Conservation (phyloP, 2,329 filamentous ascomycete genomes). For the Pseudopyricularia cyperi region DNA sequence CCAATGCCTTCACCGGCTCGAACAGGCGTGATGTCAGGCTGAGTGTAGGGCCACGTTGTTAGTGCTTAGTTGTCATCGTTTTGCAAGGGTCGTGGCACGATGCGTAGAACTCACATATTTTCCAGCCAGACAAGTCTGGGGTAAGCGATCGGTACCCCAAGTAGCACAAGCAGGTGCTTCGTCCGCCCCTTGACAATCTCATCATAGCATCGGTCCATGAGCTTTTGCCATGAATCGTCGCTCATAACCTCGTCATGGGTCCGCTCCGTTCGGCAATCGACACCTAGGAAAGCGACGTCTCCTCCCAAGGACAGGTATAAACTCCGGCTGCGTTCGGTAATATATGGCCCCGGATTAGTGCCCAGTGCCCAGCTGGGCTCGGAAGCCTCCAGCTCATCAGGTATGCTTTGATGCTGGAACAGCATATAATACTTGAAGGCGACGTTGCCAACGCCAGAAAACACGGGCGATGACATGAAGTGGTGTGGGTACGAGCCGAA, state of each 20-base stretch:
- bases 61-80: neutral
- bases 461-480: slow-evolving; percentile 84
- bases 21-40: slow-evolving; percentile 73
- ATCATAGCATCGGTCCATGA: slow-evolving; percentile 73
- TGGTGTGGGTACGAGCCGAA: slow-evolving; percentile 87
- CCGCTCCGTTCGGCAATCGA: slow-evolving; percentile 86
- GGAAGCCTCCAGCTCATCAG: slow-evolving; percentile 63
- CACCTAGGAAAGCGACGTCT: slow-evolving; percentile 67
- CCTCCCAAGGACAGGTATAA: slow-evolving; percentile 74
- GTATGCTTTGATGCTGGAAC: slow-evolving; percentile 88
- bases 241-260: slow-evolving; percentile 70
- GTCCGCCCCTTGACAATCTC: slow-evolving; percentile 77
- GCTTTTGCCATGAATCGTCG: slow-evolving; percentile 69
- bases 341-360: slow-evolving; percentile 71
- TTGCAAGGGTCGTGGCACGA: neutral
- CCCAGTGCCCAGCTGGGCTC: slow-evolving; percentile 92
- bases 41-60: slow-evolving; percentile 7
- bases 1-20: slow-evolving; percentile 80
- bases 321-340: slow-evolving; percentile 72
- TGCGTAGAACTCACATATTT: slow-evolving; percentile 41
- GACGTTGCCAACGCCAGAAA: slow-evolving; percentile 76
- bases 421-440: slow-evolving; percentile 99
- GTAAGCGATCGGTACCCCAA: slow-evolving; percentile 76
- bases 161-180: slow-evolving; percentile 76
- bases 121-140: slow-evolving; percentile 63